Percentiles rank a stretch among this genome's conserved stretches.
These are phyloP conservation scores for Boletellus ananiceps DNA, from an alignment of 768 basidiomycete species.

Conservation along the genomic window DNA sequence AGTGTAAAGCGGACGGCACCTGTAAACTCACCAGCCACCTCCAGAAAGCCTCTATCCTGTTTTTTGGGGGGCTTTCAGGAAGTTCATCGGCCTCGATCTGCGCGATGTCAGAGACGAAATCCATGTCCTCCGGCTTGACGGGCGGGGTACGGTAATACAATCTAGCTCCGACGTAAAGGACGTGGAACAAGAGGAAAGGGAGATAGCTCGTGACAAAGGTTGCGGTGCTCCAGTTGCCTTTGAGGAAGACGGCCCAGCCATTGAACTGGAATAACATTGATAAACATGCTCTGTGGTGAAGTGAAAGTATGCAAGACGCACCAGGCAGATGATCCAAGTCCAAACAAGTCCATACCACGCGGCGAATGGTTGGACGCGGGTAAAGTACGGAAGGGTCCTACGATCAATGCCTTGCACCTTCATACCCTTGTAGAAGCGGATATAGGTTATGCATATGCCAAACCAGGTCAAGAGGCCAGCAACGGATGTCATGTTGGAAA, in stretches of 20 bases:
- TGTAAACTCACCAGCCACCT: slow-evolving; percentile 60
- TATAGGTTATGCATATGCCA: slow-evolving; percentile 68
- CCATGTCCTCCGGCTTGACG: slow-evolving; percentile 62
- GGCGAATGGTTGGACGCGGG: slow-evolving; percentile 65
- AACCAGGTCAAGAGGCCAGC: slow-evolving; percentile 79
- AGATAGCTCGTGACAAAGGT: slow-evolving; percentile 85
- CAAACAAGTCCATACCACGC: slow-evolving; percentile 47
- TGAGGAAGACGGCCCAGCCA: slow-evolving; percentile 51
- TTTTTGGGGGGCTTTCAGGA: slow-evolving; percentile 70
- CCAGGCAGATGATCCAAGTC: slow-evolving; percentile 54
- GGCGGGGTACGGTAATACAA: slow-evolving; percentile 33
- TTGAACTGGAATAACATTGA: slow-evolving; percentile 42
- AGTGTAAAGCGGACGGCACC: not conserved
- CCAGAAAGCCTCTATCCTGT: slow-evolving; percentile 69
- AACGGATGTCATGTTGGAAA: slow-evolving; percentile 69
- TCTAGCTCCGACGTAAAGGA: slow-evolving; percentile 62
- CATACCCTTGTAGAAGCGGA: slow-evolving; percentile 83
- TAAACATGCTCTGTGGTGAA: slow-evolving; percentile 1
- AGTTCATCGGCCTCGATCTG: slow-evolving; percentile 67
- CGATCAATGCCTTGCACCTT: slow-evolving; percentile 78
- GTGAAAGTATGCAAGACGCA: slow-evolving; percentile 33
- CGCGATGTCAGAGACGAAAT: slow-evolving; percentile 68
- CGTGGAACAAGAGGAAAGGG: slow-evolving; percentile 65
- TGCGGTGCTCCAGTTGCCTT: slow-evolving; percentile 48
- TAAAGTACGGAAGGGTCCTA: slow-evolving; percentile 61